Base-by-base conservation (phyloP, 2,329 filamentous ascomycete genomes). In the Lithohypha guttulata region DNA sequence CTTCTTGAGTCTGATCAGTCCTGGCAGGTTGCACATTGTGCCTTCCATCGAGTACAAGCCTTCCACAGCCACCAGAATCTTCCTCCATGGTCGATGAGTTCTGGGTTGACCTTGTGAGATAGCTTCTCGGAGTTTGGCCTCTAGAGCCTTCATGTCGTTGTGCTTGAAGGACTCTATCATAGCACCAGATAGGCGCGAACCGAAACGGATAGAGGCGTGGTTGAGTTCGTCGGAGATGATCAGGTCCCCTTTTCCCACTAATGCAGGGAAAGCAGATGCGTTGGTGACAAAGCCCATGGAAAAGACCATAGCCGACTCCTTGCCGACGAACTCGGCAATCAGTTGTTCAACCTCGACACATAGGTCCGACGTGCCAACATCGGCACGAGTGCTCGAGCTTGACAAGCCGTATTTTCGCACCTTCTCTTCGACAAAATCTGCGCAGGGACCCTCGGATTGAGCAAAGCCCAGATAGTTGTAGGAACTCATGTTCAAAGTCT, bases 401-500 rank as follows among this genome's bases (percentile, higher is more conserved):
- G 79, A 82, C 48, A 96, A 76, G 28, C 89, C 87, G 55, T 93
- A 91, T 56, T 81, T 87, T 61, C 76, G 79, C 48, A 94, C 77
- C 32, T 75, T 76, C 32, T 87, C 81, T 65, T 98, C 91, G 3
- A 89, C 84, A 10, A 84, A 81, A 59, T 96, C 89, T 32, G 91
- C 91, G 57, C 91, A 98, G 27, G 91, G 89, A 8, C 91, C 91
- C 50, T 96, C 87, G 0, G 91, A 95, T 61, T 98, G 91, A 36
- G 91, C 91, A 55, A 98, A 98, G 29, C 91, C 91, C 17, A 98
- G 82, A 59, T 98, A 98, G 64, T 98, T 98, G 73, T 98, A 98
- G 1, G 91, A 98, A 67, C 89, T 95, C 81, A 98, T 82, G 65
- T 98, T 98, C 53, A 98, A 69, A 0, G 91, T 96, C 62, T 98